Conservation (phyloP, 257 asterid species). For the Thymus quinquecostatus region DNA sequence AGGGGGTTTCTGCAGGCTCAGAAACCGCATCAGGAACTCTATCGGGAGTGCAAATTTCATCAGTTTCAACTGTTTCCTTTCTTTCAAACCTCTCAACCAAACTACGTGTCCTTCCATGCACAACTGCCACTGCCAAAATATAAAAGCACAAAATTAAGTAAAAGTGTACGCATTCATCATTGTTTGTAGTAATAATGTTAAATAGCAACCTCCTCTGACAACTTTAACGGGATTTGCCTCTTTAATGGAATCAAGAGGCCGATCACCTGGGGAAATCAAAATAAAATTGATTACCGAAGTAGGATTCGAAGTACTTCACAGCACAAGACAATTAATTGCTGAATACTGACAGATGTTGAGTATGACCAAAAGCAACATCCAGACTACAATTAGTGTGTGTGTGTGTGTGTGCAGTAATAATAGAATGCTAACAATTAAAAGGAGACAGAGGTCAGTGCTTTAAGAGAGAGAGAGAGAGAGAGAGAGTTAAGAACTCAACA, state of each 20-base stretch:
- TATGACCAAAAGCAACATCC: slow-evolving; percentile 11
- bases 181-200: slow-evolving; percentile 17
- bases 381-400: not conserved
- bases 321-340: not conserved
- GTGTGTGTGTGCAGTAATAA: not conserved
- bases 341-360: slow-evolving; percentile 17
- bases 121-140: slow-evolving; percentile 72
- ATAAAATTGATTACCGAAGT: slow-evolving; percentile 10
- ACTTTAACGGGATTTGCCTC: slow-evolving; percentile 58
- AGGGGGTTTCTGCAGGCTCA: slow-evolving; percentile 44
- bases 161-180: slow-evolving; percentile 19
- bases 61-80: slow-evolving; percentile 51
- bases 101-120: slow-evolving; percentile 90
- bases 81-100: slow-evolving; percentile 92
- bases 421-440: slow-evolving; percentile 7
- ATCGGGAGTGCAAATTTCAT: slow-evolving; percentile 49
- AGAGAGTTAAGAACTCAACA: slow-evolving; percentile 41
- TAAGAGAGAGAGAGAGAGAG: slow-evolving; percentile 29
- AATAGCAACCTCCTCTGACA: slow-evolving; percentile 83
- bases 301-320: slow-evolving; percentile 11
- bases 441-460: slow-evolving; percentile 22
- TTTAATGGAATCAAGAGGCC: slow-evolving; percentile 48
- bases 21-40: slow-evolving; percentile 37
- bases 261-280: slow-evolving; percentile 50
- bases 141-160: slow-evolving; percentile 33